Conservation (phyloP, 2,329 filamentous ascomycete species). For the Phaeosphaeriaceae sp. region DNA sequence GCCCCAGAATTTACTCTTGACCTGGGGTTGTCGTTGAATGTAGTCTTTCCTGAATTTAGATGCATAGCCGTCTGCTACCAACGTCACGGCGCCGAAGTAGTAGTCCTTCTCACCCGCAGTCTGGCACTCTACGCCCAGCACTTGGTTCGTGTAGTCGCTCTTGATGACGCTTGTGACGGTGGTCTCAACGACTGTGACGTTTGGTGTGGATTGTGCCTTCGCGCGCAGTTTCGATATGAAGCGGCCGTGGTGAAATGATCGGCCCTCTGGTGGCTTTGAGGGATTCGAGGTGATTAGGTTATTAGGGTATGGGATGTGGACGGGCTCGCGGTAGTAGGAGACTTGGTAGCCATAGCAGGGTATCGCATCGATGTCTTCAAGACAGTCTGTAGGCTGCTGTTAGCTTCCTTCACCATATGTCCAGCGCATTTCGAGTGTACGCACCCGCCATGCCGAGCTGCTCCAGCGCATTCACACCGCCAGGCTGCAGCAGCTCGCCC, state of each 20-base stretch:
- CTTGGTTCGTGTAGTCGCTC: conserved; percentile 70
- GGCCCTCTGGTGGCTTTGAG: conserved; percentile 66
- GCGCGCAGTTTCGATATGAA: conserved; percentile 85
- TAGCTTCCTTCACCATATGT: conserved; percentile 3
- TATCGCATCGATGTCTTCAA: conserved; percentile 88
- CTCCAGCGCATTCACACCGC: conserved; percentile 81
- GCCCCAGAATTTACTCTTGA: conserved; percentile 89
- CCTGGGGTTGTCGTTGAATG: conserved; percentile 69
- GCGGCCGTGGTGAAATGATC: conserved; percentile 90
- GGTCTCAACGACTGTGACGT: conserved; percentile 91
- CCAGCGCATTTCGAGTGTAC: background rate
- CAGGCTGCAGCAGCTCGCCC: conserved; percentile 92
- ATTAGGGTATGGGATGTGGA: conserved; percentile 80
- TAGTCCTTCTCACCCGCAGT: conserved; percentile 71
- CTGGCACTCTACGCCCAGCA: conserved; percentile 81
- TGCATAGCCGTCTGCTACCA: conserved; percentile 90
- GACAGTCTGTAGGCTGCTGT: conserved; percentile 62
- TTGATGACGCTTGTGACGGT: conserved; percentile 80
- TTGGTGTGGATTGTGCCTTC: conserved; percentile 75
- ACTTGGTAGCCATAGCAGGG: conserved; percentile 87
- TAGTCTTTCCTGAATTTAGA: conserved; percentile 89
- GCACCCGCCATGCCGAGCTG: conserved; percentile 73
- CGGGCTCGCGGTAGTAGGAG: conserved; percentile 76
- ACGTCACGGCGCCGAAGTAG: conserved; percentile 88
- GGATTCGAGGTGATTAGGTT: conserved; percentile 54